Conservation (phyloP, 148 eudicot species). For the Rhododendron simsii region DNA sequence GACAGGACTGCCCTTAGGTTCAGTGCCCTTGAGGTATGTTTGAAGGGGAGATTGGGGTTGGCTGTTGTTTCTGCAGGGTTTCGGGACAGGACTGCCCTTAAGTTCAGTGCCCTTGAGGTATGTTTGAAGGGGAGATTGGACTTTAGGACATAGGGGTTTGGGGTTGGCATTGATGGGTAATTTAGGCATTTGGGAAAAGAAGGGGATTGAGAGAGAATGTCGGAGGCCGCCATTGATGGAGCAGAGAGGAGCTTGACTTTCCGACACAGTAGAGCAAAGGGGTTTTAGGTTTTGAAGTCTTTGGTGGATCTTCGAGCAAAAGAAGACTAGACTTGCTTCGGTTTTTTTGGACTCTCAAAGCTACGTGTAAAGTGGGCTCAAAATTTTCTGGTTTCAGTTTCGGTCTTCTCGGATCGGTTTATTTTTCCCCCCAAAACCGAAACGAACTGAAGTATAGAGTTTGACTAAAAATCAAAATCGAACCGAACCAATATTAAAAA, state of each 20-base stretch:
- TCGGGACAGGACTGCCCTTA: slow-evolving; percentile 43
- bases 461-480: no score
- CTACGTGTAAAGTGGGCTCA: no score
- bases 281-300: not conserved
- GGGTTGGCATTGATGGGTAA: slow-evolving; percentile 17
- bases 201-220: slow-evolving; percentile 39
- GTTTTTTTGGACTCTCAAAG: no score
- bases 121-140: slow-evolving; percentile 25
- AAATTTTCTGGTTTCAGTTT: no score
- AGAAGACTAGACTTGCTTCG: no score
- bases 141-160: slow-evolving; percentile 4
- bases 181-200: slow-evolving; percentile 26
- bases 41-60: slow-evolving; percentile 17
- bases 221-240: slow-evolving; percentile 56
- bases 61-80: slow-evolving; percentile 1
- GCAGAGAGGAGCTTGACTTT: not conserved
- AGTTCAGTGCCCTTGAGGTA: slow-evolving; percentile 20
- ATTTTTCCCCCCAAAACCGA: no score
- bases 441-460: no score
- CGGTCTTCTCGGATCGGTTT: no score
- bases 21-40: slow-evolving; percentile 25
- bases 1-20: slow-evolving; percentile 43
- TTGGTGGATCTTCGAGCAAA: no score
- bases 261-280: not conserved
- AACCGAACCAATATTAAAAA: no score